Base-by-base conservation (phyloP, 2,329 filamentous ascomycete species). In the Xylariaceae sp. region DNA sequence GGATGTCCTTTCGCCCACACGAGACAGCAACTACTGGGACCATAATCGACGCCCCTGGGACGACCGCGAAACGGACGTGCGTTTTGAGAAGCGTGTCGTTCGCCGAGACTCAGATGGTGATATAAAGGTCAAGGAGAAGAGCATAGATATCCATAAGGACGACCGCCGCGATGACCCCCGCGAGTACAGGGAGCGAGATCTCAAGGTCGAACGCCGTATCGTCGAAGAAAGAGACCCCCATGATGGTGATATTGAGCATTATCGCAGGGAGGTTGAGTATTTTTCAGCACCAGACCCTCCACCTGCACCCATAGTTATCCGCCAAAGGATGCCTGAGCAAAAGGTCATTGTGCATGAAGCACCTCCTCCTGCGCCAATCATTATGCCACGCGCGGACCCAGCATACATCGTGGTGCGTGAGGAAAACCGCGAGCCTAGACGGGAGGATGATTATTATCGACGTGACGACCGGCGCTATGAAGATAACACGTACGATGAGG, bases 191-290 rank as follows among this genome's bases (percentile, higher is more conserved):
- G 68, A 71, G 11, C 62, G 67, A 21, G 69, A 73, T 23, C 33
- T 70, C 37, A 68, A 63, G 55, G 62, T 73, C 23, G 71, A 72
- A 51, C 71, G 71, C 40, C 67, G 67, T 26, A 60, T 69, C 24
- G 53, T 67, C 33, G 67, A 70, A 43, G 66, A 69, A 29, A 58
- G 64, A 56, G 62, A 69, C 4, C 60, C 60, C 14, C 67, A 64
- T 40, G 67, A 72, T 3, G 59, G 76, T 53, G 82, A 87, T 16
- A 67, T 86, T 37, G 85, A 87, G 69, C 79, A 79, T 67, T 86
- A 85, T 67, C 81, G 81, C 66, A 82, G 81, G 69, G 85, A 88
- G 69, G 84, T 83, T 2, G 85, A 88, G 63, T 87, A 86, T 69
- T 88, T 82, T 65, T 75, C 80, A 40, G 79, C 80, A 3, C 75